Conservation (phyloP, 257 asterid species). For the Gentiana macrophylla region DNA sequence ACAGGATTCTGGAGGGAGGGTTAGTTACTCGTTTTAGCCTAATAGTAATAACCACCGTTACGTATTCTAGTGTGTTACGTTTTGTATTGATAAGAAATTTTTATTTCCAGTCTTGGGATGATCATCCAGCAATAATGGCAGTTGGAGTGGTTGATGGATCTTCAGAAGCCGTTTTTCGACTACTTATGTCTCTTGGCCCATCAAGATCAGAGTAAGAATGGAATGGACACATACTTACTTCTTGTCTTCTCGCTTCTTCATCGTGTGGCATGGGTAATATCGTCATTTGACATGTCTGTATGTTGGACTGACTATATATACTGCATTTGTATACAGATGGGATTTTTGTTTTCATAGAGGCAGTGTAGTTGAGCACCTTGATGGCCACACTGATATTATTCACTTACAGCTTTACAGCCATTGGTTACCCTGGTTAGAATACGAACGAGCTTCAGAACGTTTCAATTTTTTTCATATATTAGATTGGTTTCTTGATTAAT, state of each 20-base stretch:
- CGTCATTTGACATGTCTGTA: neutral
- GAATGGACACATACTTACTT: neutral
- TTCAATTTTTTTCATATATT: constrained; percentile 4
- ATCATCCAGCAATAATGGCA: constrained; percentile 88
- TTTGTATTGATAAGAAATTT: constrained; percentile 2
- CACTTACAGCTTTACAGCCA: constrained; percentile 64
- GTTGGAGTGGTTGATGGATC: constrained; percentile 87
- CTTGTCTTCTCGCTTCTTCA: too few species aligned
- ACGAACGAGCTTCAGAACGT: constrained; percentile 11
- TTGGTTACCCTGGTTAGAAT: constrained; percentile 81
- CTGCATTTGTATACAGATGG: constrained; percentile 52
- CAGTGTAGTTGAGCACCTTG: constrained; percentile 74
- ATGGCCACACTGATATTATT: constrained; percentile 81
- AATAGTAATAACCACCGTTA: neutral
- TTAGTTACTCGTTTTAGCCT: constrained; percentile 12
- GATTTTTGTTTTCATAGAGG: constrained; percentile 76
- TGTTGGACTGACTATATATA: neutral
- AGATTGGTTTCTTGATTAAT: constrained; percentile 9
- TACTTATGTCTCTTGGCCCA: constrained; percentile 90
- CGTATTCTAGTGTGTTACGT: neutral
- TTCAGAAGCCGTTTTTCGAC: constrained; percentile 84
- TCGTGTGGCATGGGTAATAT: neutral
- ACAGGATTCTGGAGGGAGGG: constrained; percentile 53
- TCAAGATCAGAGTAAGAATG: constrained; percentile 80
- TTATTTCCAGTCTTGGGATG: constrained; percentile 44